A percentile compares a stretch with the other conserved stretches of the same genome.
Conservation (phyloP, 352 stramenopile species). For the Pythium sp. region DNA sequence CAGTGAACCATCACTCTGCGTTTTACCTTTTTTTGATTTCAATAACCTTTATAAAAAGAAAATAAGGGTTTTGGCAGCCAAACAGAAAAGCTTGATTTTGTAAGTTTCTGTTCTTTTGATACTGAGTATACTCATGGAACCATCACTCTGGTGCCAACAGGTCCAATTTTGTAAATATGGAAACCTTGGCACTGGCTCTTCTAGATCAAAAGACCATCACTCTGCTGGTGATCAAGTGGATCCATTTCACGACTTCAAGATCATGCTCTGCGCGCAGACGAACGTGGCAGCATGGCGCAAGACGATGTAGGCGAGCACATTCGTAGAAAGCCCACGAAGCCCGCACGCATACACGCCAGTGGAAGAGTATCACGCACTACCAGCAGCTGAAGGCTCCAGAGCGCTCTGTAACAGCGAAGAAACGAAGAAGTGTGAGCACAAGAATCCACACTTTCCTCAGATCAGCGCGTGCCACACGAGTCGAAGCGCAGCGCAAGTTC, state of each 20-base stretch:
- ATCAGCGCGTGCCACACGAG: not conserved
- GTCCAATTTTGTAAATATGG: not conserved
- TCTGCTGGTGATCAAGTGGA: not conserved
- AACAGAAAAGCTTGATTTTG: no score
- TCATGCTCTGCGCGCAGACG: not conserved
- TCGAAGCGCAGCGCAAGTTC: not conserved
- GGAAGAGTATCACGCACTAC: not conserved
- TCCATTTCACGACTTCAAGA: not conserved
- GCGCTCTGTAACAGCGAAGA: not conserved
- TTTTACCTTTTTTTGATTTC: not conserved
- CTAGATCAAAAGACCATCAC: conserved; percentile 8
- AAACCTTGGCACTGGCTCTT: conserved; percentile 2
- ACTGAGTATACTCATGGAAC: not conserved
- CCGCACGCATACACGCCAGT: not conserved
- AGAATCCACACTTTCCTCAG: not conserved
- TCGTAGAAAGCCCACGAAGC: not conserved
- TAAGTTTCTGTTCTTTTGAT: not conserved
- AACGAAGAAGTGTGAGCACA: not conserved
- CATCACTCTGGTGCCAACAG: not conserved
- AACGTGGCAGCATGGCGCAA: not conserved
- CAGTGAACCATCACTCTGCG: conserved; percentile 1
- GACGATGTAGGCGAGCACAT: not conserved
- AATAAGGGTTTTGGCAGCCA: no score
- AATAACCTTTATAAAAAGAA: no score
- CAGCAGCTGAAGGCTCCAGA: not conserved